Percentiles rank a stretch among this genome's conserved stretches.
phyloP scores from a whole-genome alignment of 148 eudicot species.

The Tetragonia tetragonoides region DNA sequence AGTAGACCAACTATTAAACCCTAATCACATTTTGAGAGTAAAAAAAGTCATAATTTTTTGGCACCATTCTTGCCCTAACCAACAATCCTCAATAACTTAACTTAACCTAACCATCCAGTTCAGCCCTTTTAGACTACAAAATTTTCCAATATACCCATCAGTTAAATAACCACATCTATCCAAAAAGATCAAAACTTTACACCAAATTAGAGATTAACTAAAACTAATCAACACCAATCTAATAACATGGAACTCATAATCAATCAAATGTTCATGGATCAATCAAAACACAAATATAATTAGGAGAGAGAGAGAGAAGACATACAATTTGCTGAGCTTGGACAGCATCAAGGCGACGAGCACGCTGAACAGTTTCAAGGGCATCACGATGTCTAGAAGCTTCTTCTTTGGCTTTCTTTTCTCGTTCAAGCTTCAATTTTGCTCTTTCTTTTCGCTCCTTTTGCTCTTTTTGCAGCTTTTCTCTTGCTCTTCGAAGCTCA shows the following conservation, averaged over 20 bases:
- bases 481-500: conserved; percentile 80
- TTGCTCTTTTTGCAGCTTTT: conserved; percentile 84
- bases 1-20: too few species aligned
- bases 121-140: not conserved
- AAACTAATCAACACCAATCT: too few species aligned
- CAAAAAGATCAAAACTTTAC: not conserved
- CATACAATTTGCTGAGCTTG: conserved; percentile 61
- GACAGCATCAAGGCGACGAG: conserved; percentile 70
- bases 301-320: not conserved
- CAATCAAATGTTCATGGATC: not conserved
- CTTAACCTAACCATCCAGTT: not conserved
- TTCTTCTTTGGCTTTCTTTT: conserved; percentile 61
- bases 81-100: not conserved
- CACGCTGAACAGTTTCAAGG: conserved; percentile 60
- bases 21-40: too few species aligned
- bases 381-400: conserved; percentile 67
- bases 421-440: conserved; percentile 49
- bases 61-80: not conserved
- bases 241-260: not conserved
- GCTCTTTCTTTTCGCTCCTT: conserved; percentile 71
- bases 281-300: not conserved
- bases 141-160: not conserved
- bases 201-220: not conserved
- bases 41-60: too few species aligned
- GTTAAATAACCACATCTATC: not conserved